Conservation (phyloP, 352 stramenopile genomes). For the Globisporangium paroecandrum region DNA sequence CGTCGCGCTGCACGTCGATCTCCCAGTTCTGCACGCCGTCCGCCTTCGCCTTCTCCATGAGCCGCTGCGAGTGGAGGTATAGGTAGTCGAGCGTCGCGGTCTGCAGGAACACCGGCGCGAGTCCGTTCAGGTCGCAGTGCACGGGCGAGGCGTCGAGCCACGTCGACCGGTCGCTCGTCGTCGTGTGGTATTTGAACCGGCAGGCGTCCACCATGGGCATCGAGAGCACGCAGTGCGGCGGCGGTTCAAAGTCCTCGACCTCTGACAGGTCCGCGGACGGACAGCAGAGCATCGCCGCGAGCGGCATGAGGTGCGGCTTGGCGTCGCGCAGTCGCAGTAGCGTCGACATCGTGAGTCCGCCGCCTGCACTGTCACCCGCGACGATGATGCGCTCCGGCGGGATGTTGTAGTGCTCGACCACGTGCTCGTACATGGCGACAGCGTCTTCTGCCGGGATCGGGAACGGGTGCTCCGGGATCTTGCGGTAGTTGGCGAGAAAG, state of each 20-base stretch:
- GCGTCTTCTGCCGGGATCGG: slow-evolving; percentile 33
- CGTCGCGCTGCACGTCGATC: slow-evolving; percentile 42
- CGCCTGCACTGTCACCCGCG: slow-evolving; percentile 46
- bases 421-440: slow-evolving; percentile 38
- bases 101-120: slow-evolving; percentile 40
- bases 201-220: slow-evolving; percentile 8
- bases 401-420: slow-evolving; percentile 28
- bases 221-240: slow-evolving; percentile 24
- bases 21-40: slow-evolving; percentile 24
- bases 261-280: slow-evolving; percentile 28
- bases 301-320: slow-evolving; percentile 16
- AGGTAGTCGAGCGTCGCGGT: slow-evolving; percentile 29
- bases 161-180: slow-evolving; percentile 5
- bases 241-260: slow-evolving; percentile 5
- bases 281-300: slow-evolving; percentile 31
- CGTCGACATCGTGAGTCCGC: slow-evolving; percentile 39
- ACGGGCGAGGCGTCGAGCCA: slow-evolving; percentile 18
- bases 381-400: slow-evolving; percentile 36
- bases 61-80: slow-evolving; percentile 19
- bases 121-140: slow-evolving; percentile 26
- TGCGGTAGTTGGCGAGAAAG: slow-evolving; percentile 51
- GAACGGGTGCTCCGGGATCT: slow-evolving; percentile 39
- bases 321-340: slow-evolving; percentile 37
- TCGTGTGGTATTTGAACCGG: slow-evolving; percentile 12
- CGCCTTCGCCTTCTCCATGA: slow-evolving; percentile 22